Evolutionary conservation across 2,329 filamentous ascomycete genomes (phyloP).

Genomic region (Aspergillus spinulosporus): DNA sequence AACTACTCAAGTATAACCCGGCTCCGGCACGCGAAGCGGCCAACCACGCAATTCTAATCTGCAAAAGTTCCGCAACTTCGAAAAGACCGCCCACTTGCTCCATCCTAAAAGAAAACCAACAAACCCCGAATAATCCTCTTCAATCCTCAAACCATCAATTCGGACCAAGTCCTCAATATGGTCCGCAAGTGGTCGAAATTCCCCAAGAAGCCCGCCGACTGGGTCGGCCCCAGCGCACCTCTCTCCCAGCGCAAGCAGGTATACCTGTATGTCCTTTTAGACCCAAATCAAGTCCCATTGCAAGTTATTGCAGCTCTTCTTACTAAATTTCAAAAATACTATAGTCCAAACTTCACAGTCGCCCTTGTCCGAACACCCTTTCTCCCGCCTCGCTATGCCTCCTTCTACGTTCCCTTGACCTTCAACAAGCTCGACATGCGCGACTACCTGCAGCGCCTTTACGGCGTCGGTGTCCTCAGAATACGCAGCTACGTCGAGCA

Average conservation of each 20-base stretch:
- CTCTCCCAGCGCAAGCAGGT: slow-evolving; percentile 45
- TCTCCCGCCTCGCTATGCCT: slow-evolving; percentile 76
- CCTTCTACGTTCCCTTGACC: slow-evolving; percentile 84
- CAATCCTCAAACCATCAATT: neutral
- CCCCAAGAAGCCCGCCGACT: slow-evolving; percentile 29
- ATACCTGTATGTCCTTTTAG: slow-evolving; percentile 55
- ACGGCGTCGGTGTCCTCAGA: slow-evolving; percentile 69
- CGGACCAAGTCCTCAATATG: slow-evolving; percentile 25
- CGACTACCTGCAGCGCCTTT: slow-evolving; percentile 88
- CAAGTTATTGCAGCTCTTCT: neutral
- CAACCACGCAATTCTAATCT: slow-evolving; percentile 34
- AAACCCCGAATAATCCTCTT: neutral
- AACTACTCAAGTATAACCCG: neutral
- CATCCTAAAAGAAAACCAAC: slow-evolving; percentile 2
- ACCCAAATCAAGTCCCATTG: too few relatives aligned
- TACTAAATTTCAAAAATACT: neutral
- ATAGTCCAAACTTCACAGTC: slow-evolving; percentile 77
- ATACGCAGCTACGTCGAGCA: slow-evolving; percentile 81
- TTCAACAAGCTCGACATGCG: slow-evolving; percentile 97
- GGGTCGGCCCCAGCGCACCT: slow-evolving; percentile 29
- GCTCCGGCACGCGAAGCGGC: slow-evolving; percentile 38
- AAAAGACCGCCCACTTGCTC: slow-evolving; percentile 6
- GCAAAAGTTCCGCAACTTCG: slow-evolving; percentile 31
- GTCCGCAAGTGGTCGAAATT: slow-evolving; percentile 32
- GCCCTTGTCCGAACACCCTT: slow-evolving; percentile 72